A percentile compares a stretch with the other conserved stretches of the same genome.
Conservation (phyloP, 2,329 filamentous ascomycete genomes). For the Neodidymelliopsis sp. region DNA sequence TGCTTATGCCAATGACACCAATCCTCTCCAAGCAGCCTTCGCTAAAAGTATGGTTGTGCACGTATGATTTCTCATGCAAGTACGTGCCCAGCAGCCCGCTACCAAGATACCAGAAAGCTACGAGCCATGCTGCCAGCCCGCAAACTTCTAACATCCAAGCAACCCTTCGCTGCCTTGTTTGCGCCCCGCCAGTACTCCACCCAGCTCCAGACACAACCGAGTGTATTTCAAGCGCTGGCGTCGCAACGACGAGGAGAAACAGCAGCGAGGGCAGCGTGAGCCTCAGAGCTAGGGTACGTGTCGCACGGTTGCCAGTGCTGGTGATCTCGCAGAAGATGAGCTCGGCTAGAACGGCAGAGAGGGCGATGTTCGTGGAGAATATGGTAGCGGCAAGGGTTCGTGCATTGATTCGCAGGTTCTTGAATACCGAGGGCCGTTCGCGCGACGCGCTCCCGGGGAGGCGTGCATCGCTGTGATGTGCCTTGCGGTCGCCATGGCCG, state of each 20-base stretch:
- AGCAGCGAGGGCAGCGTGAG: constrained; percentile 75
- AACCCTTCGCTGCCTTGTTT: constrained; percentile 64
- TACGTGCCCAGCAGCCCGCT: constrained; percentile 65
- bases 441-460: constrained; percentile 55
- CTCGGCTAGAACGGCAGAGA: constrained; percentile 79
- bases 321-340: constrained; percentile 86
- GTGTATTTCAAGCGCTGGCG: constrained; percentile 81
- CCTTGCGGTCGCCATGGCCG: constrained; percentile 61
- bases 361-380: constrained; percentile 78
- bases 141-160: constrained; percentile 70
- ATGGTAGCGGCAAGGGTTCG: constrained; percentile 64
- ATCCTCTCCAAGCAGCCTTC: constrained; percentile 70
- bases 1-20: constrained; percentile 82
- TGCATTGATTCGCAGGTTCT: constrained; percentile 50
- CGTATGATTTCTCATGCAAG: constrained; percentile 55
- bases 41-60: constrained; percentile 57
- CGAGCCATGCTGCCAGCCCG: constrained; percentile 73
- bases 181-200: constrained; percentile 67
- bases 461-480: constrained; percentile 68
- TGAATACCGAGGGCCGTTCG: constrained; percentile 32
- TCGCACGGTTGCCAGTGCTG: constrained; percentile 72
- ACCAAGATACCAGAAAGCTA: constrained; percentile 79
- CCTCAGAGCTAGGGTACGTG: constrained; percentile 71
- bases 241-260: constrained; percentile 74
- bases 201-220: constrained; percentile 65